These are phyloP conservation scores for Primulina eburnea DNA, from an alignment of 257 asterid genomes.

Conservation along the genomic window DNA sequence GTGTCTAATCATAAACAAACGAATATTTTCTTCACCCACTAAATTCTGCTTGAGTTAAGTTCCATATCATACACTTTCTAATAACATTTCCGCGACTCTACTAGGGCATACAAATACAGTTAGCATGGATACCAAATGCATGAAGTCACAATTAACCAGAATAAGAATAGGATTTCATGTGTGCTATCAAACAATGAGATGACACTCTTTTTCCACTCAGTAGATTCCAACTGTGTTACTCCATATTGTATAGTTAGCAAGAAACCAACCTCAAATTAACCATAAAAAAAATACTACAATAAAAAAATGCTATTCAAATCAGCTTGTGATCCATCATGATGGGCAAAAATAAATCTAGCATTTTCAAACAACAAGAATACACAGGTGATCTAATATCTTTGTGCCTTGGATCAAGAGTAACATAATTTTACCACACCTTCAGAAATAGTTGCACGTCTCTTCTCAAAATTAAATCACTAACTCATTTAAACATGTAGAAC, in stretches of 20 bases:
- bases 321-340: constrained; percentile 11
- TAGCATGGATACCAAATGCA: background rate
- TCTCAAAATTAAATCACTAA: constrained; percentile 9
- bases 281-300: background rate
- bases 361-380: constrained; percentile 16
- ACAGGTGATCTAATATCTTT: constrained; percentile 4
- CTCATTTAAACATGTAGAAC: background rate
- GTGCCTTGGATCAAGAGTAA: constrained; percentile 6
- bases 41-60: constrained; percentile 10
- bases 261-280: constrained; percentile 7
- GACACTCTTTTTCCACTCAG: constrained; percentile 6
- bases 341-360: constrained; percentile 17
- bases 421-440: constrained; percentile 6
- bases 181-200: constrained; percentile 4
- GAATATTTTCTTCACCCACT: background rate
- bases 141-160: background rate
- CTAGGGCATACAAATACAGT: background rate
- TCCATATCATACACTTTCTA: constrained; percentile 5
- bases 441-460: constrained; percentile 4
- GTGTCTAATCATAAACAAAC: constrained; percentile 1
- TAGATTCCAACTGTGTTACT: background rate
- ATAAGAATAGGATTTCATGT: background rate
- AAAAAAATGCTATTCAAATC: background rate
- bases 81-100: constrained; percentile 17
- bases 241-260: background rate